Base-by-base conservation (phyloP, 257 asterid species). In the Jaltomata sinuosa region DNA sequence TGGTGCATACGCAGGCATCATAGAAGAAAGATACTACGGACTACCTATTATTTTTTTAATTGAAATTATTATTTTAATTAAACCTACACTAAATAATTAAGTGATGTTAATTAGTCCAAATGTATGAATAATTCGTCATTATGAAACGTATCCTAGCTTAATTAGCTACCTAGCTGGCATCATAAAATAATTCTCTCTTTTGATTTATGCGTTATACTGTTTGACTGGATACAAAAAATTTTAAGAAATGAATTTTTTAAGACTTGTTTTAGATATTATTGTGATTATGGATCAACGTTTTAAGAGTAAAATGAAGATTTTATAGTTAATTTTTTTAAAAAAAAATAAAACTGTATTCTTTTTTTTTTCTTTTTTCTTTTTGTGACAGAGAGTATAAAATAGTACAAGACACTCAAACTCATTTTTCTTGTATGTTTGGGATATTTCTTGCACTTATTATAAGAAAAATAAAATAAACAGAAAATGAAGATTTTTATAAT, bases 1-100 rank as follows among this genome's bases (percentile, higher is more conserved):
- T 82, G 95, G 95, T 89, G 88, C 90, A 85, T 42, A 83, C 85
- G 88, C 85, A 87, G 86, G 82, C 81, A 14, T 11, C 3, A 47
- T 47, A 27, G 4, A 67, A 47, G 16, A 16, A 27, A 76, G 5
- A 76, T 47, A 76, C 61, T 76, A 47, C 25, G 42, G 81, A 47
- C 18, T 27, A 76, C 22, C n/a, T 27, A 45, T 11, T 22, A 25
- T 4, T 25, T 14, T 72, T 9, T 27, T 47, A 49, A 18, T 45
- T 49, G 22, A 15, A 77, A 50, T 22, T 47, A 27, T 29, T 74
- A 29, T 77, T 49, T 29, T 25, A n/a, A 47, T 16, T 27, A 77
- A 77, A 77, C 45, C 12, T 40, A 40, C 54, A 71, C 11, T 71
- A 11, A 21, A 11, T 71, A 71, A n/a, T n/a, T n/a, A n/a, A n/a